These are phyloP conservation scores for Xylariaceae sp. DNA, from an alignment of 2,329 filamentous ascomycete genomes.

Conservation along the genomic window DNA sequence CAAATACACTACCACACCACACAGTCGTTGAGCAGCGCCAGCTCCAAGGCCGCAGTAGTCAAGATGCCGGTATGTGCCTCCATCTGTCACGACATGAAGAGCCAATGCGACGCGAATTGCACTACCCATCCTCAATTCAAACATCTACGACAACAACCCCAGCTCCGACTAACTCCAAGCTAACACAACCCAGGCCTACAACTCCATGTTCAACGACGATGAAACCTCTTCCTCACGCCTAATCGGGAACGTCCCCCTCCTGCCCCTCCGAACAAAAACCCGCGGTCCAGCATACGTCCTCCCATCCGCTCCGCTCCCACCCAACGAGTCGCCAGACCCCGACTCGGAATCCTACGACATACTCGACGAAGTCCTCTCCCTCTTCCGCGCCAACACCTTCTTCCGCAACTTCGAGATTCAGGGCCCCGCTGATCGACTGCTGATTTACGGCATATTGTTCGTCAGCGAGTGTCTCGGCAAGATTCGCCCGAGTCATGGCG, in stretches of 20 bases:
- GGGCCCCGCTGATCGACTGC: conserved; percentile 85
- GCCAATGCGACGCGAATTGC: neutral
- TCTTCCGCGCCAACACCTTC: conserved; percentile 97
- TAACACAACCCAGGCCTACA: conserved; percentile 70
- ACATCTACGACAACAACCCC: neutral
- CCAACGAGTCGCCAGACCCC: conserved; percentile 68
- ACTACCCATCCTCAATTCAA: neutral
- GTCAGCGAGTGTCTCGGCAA: conserved; percentile 86
- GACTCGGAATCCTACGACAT: conserved; percentile 94
- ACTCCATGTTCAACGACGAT: conserved; percentile 91
- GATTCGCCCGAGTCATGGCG: conserved; percentile 71
- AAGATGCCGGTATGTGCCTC: conserved; percentile 46
- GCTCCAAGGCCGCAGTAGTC: conserved; percentile 29
- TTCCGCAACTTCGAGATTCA: conserved; percentile 99
- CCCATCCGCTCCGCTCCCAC: conserved; percentile 55
- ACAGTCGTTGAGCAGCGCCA: conserved; percentile 19
- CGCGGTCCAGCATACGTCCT: conserved; percentile 93
- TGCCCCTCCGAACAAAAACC: conserved; percentile 90
- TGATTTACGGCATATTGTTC: conserved; percentile 96
- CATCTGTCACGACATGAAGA: neutral
- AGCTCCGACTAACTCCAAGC: conserved; percentile 6
- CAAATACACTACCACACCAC: conserved; percentile 4
- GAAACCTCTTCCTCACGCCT: conserved; percentile 56
- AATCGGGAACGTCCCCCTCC: conserved; percentile 88
- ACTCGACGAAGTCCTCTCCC: conserved; percentile 84